Evolutionary conservation across 306 rosid species (phyloP).

Genomic region (Cucumis melo): DNA sequence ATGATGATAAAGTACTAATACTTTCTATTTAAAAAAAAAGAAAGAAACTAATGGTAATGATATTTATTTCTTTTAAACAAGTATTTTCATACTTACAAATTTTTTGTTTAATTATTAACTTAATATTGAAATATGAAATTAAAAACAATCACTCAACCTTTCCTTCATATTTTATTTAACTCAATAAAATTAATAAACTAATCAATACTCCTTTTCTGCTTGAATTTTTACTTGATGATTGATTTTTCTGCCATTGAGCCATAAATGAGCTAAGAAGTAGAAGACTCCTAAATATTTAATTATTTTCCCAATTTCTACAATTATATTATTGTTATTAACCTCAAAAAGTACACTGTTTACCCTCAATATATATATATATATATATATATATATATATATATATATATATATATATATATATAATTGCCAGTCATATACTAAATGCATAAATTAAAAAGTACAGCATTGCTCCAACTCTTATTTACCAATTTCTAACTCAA

Average conservation of each 20-base stretch:
- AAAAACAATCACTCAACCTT: not conserved
- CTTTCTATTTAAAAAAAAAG: no score
- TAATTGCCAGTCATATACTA: not conserved
- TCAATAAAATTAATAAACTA: not conserved
- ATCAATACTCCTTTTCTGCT: not conserved
- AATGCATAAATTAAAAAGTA: conserved; percentile 5
- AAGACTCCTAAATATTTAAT: not conserved
- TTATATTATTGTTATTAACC: not conserved
- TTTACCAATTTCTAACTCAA: conserved; percentile 29
- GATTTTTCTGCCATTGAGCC: not conserved
- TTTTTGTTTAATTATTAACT: no score
- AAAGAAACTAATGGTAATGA: no score
- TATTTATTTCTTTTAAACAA: no score
- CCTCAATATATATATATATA: no score
- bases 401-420: no score
- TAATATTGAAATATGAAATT: not conserved
- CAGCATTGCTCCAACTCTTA: conserved; percentile 19
- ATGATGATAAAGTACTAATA: no score
- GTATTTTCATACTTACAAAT: no score
- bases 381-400: no score
- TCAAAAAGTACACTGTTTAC: no score
- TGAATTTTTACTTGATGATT: not conserved
- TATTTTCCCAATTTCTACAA: not conserved
- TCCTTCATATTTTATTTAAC: not conserved
- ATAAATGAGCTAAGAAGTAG: not conserved